Percentiles rank a stretch among this genome's conserved stretches.
These are phyloP conservation scores for Cadophora gregata DNA, from an alignment of 2,329 filamentous ascomycete genomes.

Conservation along the genomic window DNA sequence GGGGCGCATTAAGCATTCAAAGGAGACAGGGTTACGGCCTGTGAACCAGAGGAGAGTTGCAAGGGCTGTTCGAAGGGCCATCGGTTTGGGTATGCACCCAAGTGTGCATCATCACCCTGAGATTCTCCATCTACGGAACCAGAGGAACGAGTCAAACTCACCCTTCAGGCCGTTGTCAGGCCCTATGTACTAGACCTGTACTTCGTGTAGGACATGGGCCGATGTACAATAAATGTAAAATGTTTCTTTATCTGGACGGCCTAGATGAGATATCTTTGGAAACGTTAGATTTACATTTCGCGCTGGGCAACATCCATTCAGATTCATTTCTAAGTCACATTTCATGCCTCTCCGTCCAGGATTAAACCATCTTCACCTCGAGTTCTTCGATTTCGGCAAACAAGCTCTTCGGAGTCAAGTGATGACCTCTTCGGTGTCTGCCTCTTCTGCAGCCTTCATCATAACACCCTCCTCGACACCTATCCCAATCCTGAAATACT, in stretches of 20 bases:
- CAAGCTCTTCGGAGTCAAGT: background rate
- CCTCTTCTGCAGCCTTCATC: background rate
- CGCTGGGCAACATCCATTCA: background rate
- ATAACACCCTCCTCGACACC: background rate
- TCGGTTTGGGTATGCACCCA: constrained; percentile 91
- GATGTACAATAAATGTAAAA: constrained; percentile 22
- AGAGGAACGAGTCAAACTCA: constrained; percentile 2
- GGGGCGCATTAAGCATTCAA: constrained; percentile 82
- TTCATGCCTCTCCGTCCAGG: background rate
- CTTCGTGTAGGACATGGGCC: background rate
- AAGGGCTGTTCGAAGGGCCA: constrained; percentile 86
- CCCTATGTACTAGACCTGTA: background rate
- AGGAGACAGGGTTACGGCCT: constrained; percentile 78
- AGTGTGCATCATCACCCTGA: constrained; percentile 90
- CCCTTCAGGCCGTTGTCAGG: background rate
- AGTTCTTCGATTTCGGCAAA: background rate
- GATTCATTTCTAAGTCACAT: background rate
- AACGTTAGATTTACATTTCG: background rate
- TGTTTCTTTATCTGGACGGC: background rate
- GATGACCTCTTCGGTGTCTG: background rate
- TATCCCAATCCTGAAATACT: constrained; percentile 1
- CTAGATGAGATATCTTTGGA: background rate
- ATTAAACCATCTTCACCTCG: background rate
- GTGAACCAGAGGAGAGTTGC: constrained; percentile 93
- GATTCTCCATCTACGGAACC: constrained; percentile 55